phyloP scores from a whole-genome alignment of 345 rosid genomes.

The Citrus glauca region DNA sequence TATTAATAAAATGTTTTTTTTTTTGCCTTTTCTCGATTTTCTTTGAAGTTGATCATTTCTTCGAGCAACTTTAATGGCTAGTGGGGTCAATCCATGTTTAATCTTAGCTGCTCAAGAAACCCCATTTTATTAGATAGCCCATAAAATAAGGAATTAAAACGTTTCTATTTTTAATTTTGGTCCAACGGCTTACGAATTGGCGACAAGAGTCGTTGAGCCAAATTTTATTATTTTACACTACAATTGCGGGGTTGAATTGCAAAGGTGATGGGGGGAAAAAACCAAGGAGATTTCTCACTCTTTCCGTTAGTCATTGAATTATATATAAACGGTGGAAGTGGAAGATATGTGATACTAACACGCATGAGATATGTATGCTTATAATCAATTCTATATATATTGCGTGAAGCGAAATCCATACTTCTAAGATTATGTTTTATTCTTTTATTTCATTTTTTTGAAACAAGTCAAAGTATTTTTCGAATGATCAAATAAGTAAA shows the following conservation, averaged over 20 bases:
- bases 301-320: too few relatives aligned
- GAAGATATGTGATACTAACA: too few relatives aligned
- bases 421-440: too few relatives aligned
- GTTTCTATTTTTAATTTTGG: background rate
- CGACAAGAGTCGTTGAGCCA: slow-evolving; percentile 6
- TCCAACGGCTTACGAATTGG: background rate
- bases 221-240: background rate
- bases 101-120: background rate
- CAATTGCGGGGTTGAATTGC: background rate
- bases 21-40: background rate
- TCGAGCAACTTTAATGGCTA: background rate
- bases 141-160: background rate
- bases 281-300: too few relatives aligned
- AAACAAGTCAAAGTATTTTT: too few relatives aligned
- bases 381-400: too few relatives aligned
- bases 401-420: too few relatives aligned
- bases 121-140: background rate
- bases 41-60: slow-evolving; percentile 14
- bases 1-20: background rate
- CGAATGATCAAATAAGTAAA: too few relatives aligned
- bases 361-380: too few relatives aligned
- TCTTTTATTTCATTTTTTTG: too few relatives aligned
- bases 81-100: slow-evolving; percentile 14
- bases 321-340: too few relatives aligned
- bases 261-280: too few relatives aligned